phyloP scores from a whole-genome alignment of 352 stramenopile species.

The Halophytophthora polymorphica region DNA sequence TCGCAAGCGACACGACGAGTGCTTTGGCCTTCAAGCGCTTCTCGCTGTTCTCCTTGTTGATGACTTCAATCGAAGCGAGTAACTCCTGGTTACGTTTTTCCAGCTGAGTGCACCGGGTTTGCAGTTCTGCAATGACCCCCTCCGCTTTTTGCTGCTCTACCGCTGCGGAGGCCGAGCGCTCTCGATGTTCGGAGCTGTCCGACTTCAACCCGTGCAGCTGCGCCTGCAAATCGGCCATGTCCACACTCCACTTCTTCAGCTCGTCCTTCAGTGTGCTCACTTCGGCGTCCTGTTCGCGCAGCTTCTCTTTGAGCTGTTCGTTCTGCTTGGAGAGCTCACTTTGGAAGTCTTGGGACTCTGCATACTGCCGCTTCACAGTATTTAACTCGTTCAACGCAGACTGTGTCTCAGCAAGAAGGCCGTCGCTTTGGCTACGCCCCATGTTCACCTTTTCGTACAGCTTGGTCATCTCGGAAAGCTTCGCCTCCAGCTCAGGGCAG shows the following conservation, averaged over 20 bases:
- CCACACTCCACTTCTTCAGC: slow-evolving; percentile 38
- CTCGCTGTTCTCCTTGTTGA: slow-evolving; percentile 55
- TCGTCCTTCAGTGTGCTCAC: slow-evolving; percentile 40
- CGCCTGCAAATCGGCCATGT: slow-evolving; percentile 37
- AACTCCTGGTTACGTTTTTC: slow-evolving; percentile 66
- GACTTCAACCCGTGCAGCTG: slow-evolving; percentile 39
- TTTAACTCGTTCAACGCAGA: slow-evolving; percentile 38
- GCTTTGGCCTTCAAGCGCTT: slow-evolving; percentile 74
- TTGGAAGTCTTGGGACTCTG: slow-evolving; percentile 31
- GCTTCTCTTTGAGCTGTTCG: slow-evolving; percentile 49
- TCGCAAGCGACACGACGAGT: slow-evolving; percentile 58
- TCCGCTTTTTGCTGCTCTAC: slow-evolving; percentile 48
- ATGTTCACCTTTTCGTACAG: slow-evolving; percentile 68
- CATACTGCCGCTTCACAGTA: slow-evolving; percentile 37
- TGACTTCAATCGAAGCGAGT: slow-evolving; percentile 28
- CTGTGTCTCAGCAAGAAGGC: slow-evolving; percentile 54
- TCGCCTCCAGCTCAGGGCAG: slow-evolving; percentile 38
- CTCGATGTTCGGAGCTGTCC: slow-evolving; percentile 36
- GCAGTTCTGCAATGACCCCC: slow-evolving; percentile 28
- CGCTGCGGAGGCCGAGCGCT: slow-evolving; percentile 40
- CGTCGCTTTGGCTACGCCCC: slow-evolving; percentile 48
- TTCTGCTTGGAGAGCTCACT: slow-evolving; percentile 54
- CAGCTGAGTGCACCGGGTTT: slow-evolving; percentile 33
- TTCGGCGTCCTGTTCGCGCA: slow-evolving; percentile 54
- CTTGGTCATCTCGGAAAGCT: slow-evolving; percentile 45